A percentile compares a stretch with the other conserved stretches of the same genome.
phyloP scores from a whole-genome alignment of 805 yeast species.

The Ogataea nakhonphanomensis region DNA sequence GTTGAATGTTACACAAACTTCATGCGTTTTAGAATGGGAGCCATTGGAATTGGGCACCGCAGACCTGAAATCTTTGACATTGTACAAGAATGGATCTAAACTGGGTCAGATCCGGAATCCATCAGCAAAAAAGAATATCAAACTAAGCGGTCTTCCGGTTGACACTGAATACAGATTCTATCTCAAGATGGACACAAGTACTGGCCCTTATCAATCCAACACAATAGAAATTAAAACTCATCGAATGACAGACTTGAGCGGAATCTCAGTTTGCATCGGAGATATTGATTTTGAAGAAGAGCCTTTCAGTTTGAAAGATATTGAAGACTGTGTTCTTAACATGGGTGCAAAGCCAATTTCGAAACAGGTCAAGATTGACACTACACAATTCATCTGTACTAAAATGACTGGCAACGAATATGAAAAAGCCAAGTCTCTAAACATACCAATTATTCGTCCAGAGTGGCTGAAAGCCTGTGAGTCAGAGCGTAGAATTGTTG shows the following conservation, averaged over 20 bases:
- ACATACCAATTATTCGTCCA: conserved; percentile 91
- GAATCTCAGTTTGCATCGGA: conserved; percentile 89
- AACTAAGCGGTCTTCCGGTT: conserved; percentile 86
- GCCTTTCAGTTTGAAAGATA: conserved; percentile 49
- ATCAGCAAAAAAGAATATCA: conserved; percentile 69
- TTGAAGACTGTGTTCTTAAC: conserved; percentile 56
- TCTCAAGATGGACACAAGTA: conserved; percentile 78
- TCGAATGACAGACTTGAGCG: conserved; percentile 92
- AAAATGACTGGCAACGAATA: conserved; percentile 61
- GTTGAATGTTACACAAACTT: conserved; percentile 86
- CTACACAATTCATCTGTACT: conserved; percentile 89
- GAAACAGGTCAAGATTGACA: conserved; percentile 72
- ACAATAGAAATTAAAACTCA: conserved; percentile 73
- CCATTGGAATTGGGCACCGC: conserved; percentile 80
- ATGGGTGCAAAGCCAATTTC: conserved; percentile 86
- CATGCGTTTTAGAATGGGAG: conserved; percentile 95
- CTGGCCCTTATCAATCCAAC: conserved; percentile 79
- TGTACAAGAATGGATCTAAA: conserved; percentile 71
- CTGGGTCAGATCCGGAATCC: conserved; percentile 86
- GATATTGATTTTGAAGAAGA: conserved; percentile 56
- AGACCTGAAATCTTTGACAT: conserved; percentile 65
- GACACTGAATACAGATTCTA: conserved; percentile 80
- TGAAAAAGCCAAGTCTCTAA: conserved; percentile 75
- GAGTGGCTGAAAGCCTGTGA: conserved; percentile 97
- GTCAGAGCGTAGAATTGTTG: conserved; percentile 81